Evolutionary conservation across 176 grass and related monocot species (phyloP).

Genomic region (Canna indica): DNA sequence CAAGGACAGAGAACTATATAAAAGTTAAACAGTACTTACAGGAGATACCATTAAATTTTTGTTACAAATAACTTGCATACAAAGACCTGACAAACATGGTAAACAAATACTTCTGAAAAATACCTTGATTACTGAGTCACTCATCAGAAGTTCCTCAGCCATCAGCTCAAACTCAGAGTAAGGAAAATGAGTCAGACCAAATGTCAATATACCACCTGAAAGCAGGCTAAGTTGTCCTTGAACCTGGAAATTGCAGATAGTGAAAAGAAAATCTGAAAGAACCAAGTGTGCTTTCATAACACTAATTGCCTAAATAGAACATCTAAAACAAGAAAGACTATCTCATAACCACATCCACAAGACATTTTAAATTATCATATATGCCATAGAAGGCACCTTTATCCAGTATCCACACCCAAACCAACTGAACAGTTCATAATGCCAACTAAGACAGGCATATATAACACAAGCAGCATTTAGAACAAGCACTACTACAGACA

Average conservation of each 20-base stretch:
- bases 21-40: background rate
- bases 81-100: constrained; percentile 3
- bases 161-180: constrained; percentile 97
- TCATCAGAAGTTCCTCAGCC: constrained; percentile 99
- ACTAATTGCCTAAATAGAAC: background rate
- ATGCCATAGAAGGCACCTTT: background rate
- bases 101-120: background rate
- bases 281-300: background rate
- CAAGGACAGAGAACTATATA: background rate
- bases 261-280: constrained; percentile 20
- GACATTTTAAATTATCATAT: background rate
- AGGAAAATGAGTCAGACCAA: constrained; percentile 85
- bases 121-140: constrained; percentile 93
- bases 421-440: background rate
- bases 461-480: too few species aligned
- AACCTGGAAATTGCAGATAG: constrained; percentile 54
- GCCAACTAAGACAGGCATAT: background rate
- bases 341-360: background rate
- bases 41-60: background rate
- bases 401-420: background rate
- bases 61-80: background rate
- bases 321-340: background rate
- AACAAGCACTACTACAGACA: too few species aligned
- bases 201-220: constrained; percentile 65
- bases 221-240: constrained; percentile 93